A percentile compares a stretch with the other conserved stretches of the same genome.
These are phyloP conservation scores for Coccomyxa sp. DNA, from an alignment of 139 green algal species.

Conservation along the genomic window DNA sequence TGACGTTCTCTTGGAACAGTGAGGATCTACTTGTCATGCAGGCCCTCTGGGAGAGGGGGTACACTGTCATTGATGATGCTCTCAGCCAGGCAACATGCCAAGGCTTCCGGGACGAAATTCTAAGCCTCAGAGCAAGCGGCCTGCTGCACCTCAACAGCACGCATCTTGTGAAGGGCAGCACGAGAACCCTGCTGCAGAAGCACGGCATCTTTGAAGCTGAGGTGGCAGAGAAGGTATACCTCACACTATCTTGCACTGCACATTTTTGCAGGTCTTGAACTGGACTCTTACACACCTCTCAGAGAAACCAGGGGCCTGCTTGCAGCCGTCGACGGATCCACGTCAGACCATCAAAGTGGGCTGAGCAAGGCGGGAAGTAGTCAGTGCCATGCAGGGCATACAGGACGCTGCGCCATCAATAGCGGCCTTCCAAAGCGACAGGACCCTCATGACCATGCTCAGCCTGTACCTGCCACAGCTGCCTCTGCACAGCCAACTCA, in stretches of 20 bases:
- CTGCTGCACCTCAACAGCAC: constrained; percentile 71
- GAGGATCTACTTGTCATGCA: too few relatives aligned
- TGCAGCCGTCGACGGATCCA: not conserved
- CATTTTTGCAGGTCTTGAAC: not conserved
- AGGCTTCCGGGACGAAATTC: too few relatives aligned
- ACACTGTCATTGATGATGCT: too few relatives aligned
- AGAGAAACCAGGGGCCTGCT: not conserved
- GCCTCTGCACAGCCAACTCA: constrained; percentile 54
- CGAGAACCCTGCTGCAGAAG: constrained; percentile 51
- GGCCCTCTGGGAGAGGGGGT: too few relatives aligned
- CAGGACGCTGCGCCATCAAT: constrained; percentile 39
- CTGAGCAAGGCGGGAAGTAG: not conserved
- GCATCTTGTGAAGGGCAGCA: constrained; percentile 40
- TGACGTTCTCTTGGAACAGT: too few relatives aligned
- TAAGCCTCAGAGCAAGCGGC: too few relatives aligned
- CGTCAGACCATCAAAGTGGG: not conserved
- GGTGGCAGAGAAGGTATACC: constrained; percentile 15
- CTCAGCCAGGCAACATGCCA: too few relatives aligned
- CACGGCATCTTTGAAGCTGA: constrained; percentile 46
- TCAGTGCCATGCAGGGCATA: constrained; percentile 18
- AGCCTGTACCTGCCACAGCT: constrained; percentile 51
- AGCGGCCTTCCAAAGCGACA: constrained; percentile 42
- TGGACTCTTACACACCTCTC: not conserved
- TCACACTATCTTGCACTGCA: not conserved
- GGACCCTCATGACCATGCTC: constrained; percentile 58